These are phyloP conservation scores for Chlamydomonas eustigma DNA, from an alignment of 139 green algal genomes.

Conservation along the genomic window DNA sequence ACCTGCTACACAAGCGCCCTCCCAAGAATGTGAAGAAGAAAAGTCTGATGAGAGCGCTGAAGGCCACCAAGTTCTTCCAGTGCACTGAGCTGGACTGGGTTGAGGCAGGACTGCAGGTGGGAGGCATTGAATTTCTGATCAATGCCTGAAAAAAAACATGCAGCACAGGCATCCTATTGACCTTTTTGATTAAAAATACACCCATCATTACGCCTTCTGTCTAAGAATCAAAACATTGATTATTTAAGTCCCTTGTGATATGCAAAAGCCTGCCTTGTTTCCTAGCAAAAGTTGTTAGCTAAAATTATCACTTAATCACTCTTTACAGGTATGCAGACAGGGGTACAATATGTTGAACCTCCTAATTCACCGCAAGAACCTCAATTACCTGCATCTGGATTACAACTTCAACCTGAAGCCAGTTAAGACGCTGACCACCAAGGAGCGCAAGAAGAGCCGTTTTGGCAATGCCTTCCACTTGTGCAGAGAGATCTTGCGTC, in stretches of 20 bases:
- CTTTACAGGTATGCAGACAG: slow-evolving; percentile 92
- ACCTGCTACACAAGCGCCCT: slow-evolving; percentile 87
- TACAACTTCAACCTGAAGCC: slow-evolving; percentile 99
- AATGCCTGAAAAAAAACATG: too few species aligned
- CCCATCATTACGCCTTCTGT: too few species aligned
- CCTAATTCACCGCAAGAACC: slow-evolving; percentile 99
- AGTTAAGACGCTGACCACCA: slow-evolving; percentile 98
- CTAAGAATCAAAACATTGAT: too few species aligned
- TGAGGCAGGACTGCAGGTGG: slow-evolving; percentile 77
- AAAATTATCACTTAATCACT: too few species aligned
- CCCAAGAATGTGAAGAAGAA: slow-evolving; percentile 94
- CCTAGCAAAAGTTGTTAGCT: too few species aligned
- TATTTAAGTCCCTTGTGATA: too few species aligned
- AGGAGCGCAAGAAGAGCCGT: slow-evolving; percentile 97
- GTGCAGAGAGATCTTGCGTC: slow-evolving; percentile 95
- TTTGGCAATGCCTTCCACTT: slow-evolving; percentile 99
- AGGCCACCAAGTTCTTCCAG: slow-evolving; percentile 99
- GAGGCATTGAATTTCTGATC: too few species aligned
- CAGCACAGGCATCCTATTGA: too few species aligned
- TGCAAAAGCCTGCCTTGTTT: too few species aligned
- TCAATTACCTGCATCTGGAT: slow-evolving; percentile 99
- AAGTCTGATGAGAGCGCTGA: slow-evolving; percentile 89
- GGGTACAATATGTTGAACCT: slow-evolving; percentile 99
- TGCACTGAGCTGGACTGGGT: slow-evolving; percentile 98
- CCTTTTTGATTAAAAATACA: too few species aligned